A percentile compares a stretch with the other conserved stretches of the same genome.
Evolutionary conservation across 345 rosid genomes (phyloP).

Genomic region (Citrus unshiu): DNA sequence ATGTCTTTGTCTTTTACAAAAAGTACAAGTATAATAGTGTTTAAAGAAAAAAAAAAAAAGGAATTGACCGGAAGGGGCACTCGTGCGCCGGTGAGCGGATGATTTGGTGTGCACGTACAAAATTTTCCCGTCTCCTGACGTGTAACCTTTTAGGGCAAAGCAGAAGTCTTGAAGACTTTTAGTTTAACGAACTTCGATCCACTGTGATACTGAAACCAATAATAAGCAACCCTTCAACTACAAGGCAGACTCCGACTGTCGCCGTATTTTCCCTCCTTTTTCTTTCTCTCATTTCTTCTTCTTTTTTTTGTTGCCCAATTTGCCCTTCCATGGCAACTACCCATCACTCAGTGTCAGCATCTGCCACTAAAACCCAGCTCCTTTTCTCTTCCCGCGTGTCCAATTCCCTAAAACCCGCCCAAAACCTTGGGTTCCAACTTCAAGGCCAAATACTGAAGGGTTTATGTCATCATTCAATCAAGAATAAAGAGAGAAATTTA

Average conservation of each 20-base stretch:
- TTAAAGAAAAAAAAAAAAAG: too few relatives aligned
- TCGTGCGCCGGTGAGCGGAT: too few relatives aligned
- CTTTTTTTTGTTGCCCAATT: neutral
- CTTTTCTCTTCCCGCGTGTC: neutral
- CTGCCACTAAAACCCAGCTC: neutral
- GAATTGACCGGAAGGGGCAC: too few relatives aligned
- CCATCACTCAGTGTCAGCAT: neutral
- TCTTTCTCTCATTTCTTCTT: neutral
- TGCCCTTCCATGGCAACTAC: constrained; percentile 6
- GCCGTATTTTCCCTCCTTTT: neutral
- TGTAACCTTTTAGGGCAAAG: neutral
- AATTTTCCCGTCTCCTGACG: neutral
- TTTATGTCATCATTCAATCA: neutral
- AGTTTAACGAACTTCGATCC: neutral
- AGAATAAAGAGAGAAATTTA: neutral
- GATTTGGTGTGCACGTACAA: too few relatives aligned
- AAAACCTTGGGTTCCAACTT: neutral
- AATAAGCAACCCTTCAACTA: too few relatives aligned
- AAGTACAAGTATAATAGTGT: too few relatives aligned
- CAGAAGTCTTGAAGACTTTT: neutral
- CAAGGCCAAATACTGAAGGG: neutral
- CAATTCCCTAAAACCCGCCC: neutral
- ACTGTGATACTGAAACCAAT: too few relatives aligned
- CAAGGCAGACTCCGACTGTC: neutral
- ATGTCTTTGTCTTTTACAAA: too few relatives aligned